phyloP scores from a whole-genome alignment of 148 eudicot genomes.

The Cornus suecica region DNA sequence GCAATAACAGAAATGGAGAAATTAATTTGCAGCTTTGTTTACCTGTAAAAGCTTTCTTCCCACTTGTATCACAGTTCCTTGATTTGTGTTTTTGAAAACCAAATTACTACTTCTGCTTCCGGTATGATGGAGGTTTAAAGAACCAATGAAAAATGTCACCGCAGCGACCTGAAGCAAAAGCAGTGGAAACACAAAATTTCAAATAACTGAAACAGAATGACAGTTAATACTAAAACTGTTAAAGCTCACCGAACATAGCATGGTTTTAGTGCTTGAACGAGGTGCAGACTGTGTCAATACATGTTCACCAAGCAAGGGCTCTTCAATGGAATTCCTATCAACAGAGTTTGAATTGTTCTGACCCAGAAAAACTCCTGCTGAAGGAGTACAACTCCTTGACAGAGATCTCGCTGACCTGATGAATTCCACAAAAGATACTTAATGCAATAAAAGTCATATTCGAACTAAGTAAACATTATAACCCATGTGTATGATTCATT shows the following conservation, averaged over 20 bases:
- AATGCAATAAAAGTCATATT: neutral
- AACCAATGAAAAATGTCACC: constrained; percentile 39
- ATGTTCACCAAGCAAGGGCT: constrained; percentile 57
- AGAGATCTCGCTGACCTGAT: constrained; percentile 78
- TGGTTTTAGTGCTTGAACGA: constrained; percentile 38
- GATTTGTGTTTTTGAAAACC: constrained; percentile 23
- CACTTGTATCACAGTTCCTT: constrained; percentile 25
- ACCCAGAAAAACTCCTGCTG: constrained; percentile 36
- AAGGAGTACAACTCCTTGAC: constrained; percentile 56
- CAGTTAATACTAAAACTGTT: neutral
- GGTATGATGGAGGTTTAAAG: constrained; percentile 26
- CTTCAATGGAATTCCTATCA: constrained; percentile 30
- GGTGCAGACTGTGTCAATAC: constrained; percentile 34
- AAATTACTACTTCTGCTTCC: constrained; percentile 16
- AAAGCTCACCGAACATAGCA: constrained; percentile 63
- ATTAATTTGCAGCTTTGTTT: constrained; percentile 6
- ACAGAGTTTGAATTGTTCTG: constrained; percentile 25
- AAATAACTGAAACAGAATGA: neutral
- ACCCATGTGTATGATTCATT: neutral
- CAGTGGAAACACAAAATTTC: constrained; percentile 3
- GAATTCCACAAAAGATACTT: constrained; percentile 15
- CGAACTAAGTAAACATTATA: neutral
- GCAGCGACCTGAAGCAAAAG: constrained; percentile 41
- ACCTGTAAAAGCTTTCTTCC: constrained; percentile 67
- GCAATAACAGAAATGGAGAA: neutral